Evolutionary conservation across 1,284 basidiomycete species (phyloP), one percentile per base, ranked within the genome.

Genomic region (Heterobasidion irregulare): DNA sequence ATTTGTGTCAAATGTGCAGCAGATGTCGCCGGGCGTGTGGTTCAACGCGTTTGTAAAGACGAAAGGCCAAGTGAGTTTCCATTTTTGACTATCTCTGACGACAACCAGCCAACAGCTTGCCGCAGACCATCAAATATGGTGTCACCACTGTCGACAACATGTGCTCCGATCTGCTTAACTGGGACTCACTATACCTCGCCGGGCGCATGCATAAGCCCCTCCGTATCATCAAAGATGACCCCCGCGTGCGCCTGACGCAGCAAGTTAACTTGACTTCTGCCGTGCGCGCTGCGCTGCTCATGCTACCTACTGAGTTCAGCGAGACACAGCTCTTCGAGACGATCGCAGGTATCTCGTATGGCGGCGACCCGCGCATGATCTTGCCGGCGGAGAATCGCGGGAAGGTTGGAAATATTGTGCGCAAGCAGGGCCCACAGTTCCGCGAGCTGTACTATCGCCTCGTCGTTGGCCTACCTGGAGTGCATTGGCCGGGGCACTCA

Each of bases 191-290:
- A 8, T 99, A 99, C 70, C 83, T 98, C 48, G 89, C 93, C 1
- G 97, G 96, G 0, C 81, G 96, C 19, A 94, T 99, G 85, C 96
- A 99, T 73, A 99, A 99, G 70, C 96, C 97, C 0, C 77, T 94
- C 51, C 83, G 92, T 47, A 92, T 94, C 62, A 89, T 97, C 69
- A 85, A 82, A 65, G 87, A 92, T 64, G 89, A 95, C 66, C 84
- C 92, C 0, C 83, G 90, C 41, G 91, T 98, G n/a, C 82, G 89
- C 48, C 75, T 94, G 44, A 93, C 95, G 2, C 91, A 96, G 66
- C 90, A 95, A 66, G 91, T 94, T 65, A 99, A 99, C 74, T 80
- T 96, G 50, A 83, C 86, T 13, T 94, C 92, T 2, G 95, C 95
- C 1, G 76, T 98, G 33, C 87, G 94, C 36, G 83, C 90, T 13